Conservation (phyloP, 2,329 filamentous ascomycete genomes). For the Colletotrichum sp. region DNA sequence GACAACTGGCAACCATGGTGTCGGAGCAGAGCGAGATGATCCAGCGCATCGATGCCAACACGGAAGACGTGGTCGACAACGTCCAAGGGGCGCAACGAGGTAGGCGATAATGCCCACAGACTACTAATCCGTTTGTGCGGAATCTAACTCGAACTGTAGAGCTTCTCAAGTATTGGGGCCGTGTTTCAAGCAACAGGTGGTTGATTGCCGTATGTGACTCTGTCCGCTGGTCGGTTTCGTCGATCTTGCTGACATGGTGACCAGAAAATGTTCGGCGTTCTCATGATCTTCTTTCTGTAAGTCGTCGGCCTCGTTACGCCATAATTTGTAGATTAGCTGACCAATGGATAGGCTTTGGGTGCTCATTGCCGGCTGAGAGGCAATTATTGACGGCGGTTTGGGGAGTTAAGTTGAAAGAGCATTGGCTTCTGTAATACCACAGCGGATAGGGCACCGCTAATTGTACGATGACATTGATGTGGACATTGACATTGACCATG, state of each 20-base stretch:
- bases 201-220: conserved; percentile 65
- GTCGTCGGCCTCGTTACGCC: conserved; percentile 31
- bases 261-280: conserved; percentile 75
- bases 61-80: conserved; percentile 97
- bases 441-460: background rate
- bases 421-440: conserved; percentile 20
- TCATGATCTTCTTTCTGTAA: conserved; percentile 90
- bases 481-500: background rate
- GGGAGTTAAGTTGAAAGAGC: background rate
- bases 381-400: background rate
- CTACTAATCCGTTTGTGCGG: background rate
- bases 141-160: conserved; percentile 48
- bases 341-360: conserved; percentile 62
- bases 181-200: conserved; percentile 95
- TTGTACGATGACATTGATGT: conserved; percentile 14
- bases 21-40: conserved; percentile 98
- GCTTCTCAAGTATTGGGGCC: conserved; percentile 94
- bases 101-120: background rate
- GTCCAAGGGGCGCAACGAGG: conserved; percentile 90
- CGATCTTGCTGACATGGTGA: background rate
- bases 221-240: background rate
- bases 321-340: background rate
- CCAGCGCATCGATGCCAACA: conserved; percentile 95
- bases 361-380: conserved; percentile 60
- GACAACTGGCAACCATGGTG: conserved; percentile 95